Base-by-base conservation (phyloP, 805 yeast species). In the Lipomyces yamadae region DNA sequence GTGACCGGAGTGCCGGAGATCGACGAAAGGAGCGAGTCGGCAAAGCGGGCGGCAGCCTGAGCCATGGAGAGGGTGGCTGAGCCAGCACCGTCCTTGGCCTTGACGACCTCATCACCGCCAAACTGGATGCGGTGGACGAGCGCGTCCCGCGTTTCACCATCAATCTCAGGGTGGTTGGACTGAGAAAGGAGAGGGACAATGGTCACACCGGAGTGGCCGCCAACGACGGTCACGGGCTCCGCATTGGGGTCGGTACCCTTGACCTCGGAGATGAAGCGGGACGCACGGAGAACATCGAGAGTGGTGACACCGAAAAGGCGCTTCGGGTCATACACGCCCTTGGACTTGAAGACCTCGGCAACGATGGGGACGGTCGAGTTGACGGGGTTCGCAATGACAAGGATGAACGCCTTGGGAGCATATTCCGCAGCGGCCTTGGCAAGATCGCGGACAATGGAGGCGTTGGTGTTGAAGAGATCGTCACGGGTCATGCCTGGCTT, bases 401-500 rank as follows among this genome's bases (percentile, higher is more conserved):
- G 84, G 62, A 92, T 81, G 61, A 91, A 87, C 68, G 97, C 97
- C 74, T 90, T 85, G 77, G 97, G 97, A 72, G 90, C 85, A 79
- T 83, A 78, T 72, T 89, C 91, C 69, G 96, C 97, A 74, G 86
- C 86, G 63, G 92, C 90, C 81, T 88, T 84, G 78, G 97, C 97
- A 80, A 93, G 85, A 80, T 91, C 97, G 79, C 95, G 88, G 71
- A 93, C 97, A 79, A 93, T 93, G 61, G 96, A 89, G 62, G 98
- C 98, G 78, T 93, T 93, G 83, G 96, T 93, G 84, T 91, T 89
- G 88, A 93, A 93, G 76, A 93, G 84, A 79, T 93, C 98, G 79
- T 93, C 98, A 85, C 98, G 90, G 77, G 97, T 91, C 98, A 93
- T 93, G 80, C 98, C 98, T 74, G 98, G 98, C 92, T 93, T 87